Evolutionary conservation across 208 protist species (phyloP), one percentile per base, ranked within the genome.

Genomic region (Trypanosoma avium): DNA sequence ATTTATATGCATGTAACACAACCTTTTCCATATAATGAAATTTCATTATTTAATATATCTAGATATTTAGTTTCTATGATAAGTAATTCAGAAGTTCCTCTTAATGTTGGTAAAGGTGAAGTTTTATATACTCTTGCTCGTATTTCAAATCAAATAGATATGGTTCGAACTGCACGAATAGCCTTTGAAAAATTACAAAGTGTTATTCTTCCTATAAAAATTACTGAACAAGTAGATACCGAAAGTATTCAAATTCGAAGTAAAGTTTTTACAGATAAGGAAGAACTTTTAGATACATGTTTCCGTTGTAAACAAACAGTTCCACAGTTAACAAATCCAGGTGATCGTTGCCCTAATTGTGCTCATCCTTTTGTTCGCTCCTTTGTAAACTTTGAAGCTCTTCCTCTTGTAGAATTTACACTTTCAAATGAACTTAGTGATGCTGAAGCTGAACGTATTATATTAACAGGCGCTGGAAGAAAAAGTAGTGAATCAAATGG

Each of bases 331-430:
- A 84, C 88, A 7, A 68, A 75, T 40, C 61, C 75, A 17, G 93
- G 90, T 8, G 93, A 97, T 66, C 67, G 74, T 24, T 98, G 97
- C 64, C 79, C 82, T 9, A 86, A 80, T 58, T 98, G 97, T 77
- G 69, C 66, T n/a, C 95, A 98, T 65, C 88, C 88, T 17, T 98
- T 98, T 73, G 80, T 98, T 61, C 86, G 92, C 54, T 97, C 83
- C 21, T 97, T 97, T 67, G 75, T 87, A 30, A 82, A 77, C 46
- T 98, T 97, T 79, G 81, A 97, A 54, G 76, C 62, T 30, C 84
- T 99, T 61, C 97, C 96, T 27, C 84, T 99, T 13, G 96, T 98
- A 9, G 92, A 98, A 78, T 97, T 98, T 66, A 70, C 75, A 19
- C 71, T 97, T 24, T 77, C 83, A 6, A 90, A 96, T 64, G 84